Conservation (phyloP, 371 early-diverging fungal species). For the Capillidium heterosporum region DNA sequence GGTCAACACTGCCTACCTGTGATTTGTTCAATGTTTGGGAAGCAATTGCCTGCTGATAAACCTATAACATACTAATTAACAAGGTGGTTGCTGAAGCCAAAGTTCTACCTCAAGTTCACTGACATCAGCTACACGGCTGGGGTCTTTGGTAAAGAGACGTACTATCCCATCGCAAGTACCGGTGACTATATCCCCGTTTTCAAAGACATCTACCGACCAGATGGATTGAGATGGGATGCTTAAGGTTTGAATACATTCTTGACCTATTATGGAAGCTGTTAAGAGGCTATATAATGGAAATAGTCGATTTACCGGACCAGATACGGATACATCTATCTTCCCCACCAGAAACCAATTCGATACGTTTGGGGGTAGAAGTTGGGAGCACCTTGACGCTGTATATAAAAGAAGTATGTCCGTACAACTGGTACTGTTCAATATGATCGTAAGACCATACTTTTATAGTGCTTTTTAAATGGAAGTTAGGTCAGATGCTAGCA, state of each 20-base stretch:
- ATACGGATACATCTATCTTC: conserved; percentile 84
- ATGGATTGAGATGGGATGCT: conserved; percentile 77
- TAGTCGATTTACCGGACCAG: conserved; percentile 49
- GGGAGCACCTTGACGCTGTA: conserved; percentile 56
- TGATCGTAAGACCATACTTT: conserved; percentile 67
- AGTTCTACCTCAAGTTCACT: conserved; percentile 25
- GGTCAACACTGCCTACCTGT: conserved; percentile 74
- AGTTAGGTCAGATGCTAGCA: neutral
- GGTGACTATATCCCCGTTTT: conserved; percentile 72
- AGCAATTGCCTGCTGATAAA: conserved; percentile 37
- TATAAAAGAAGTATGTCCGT: conserved; percentile 86
- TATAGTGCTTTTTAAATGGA: conserved; percentile 28
- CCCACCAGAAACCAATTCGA: conserved; percentile 67
- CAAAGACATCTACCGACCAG: conserved; percentile 64
- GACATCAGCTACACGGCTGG: conserved; percentile 37
- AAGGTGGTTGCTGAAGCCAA: neutral
- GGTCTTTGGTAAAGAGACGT: conserved; percentile 55
- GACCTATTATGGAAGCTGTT: conserved; percentile 18
- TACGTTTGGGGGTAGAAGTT: conserved; percentile 20
- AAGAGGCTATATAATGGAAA: neutral
- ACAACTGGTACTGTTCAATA: conserved; percentile 49
- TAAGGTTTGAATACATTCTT: conserved; percentile 56
- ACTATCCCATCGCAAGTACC: conserved; percentile 72
- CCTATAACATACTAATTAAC: neutral
- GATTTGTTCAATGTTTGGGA: conserved; percentile 57